phyloP scores from a whole-genome alignment of 1,139 yeast genomes.

The Arxiozyma bovina region DNA sequence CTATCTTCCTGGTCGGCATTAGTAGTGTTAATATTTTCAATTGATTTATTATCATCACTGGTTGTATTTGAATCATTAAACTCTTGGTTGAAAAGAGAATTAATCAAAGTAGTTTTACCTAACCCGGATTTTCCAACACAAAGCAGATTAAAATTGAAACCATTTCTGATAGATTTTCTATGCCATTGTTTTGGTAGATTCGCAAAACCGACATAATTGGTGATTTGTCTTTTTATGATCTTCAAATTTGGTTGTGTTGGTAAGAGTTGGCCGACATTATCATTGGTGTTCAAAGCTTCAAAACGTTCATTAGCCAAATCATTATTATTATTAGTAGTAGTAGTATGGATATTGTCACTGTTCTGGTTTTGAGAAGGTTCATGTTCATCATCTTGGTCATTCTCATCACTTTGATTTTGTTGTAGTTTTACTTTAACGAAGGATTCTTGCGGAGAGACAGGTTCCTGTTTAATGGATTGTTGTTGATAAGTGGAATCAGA shows the following conservation, averaged over 20 bases:
- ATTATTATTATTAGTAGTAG: not conserved
- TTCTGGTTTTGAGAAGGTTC: not conserved
- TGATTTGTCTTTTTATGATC: constrained; percentile 71
- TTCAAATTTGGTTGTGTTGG: constrained; percentile 36
- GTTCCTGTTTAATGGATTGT: not conserved
- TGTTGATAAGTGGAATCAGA: constrained; percentile 1
- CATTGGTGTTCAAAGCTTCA: not conserved
- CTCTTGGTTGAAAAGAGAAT: constrained; percentile 79
- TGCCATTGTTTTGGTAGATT: constrained; percentile 99
- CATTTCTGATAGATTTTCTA: constrained; percentile 85
- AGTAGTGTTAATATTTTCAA: constrained; percentile 12
- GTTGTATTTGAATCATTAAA: constrained; percentile 32
- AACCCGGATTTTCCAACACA: constrained; percentile 89
- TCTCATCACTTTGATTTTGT: not conserved
- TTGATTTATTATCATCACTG: constrained; percentile 7
- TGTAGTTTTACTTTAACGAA: not conserved
- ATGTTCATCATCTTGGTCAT: not conserved
- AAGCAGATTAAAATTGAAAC: constrained; percentile 83
- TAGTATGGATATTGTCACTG: too few relatives aligned
- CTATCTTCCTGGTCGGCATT: constrained; percentile 6
- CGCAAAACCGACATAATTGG: constrained; percentile 94
- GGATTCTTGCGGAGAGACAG: constrained; percentile 1
- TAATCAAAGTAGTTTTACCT: constrained; percentile 88
- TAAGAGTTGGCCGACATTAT: constrained; percentile 19
- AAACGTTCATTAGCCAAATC: not conserved